phyloP scores from a whole-genome alignment of 1,139 yeast species.

The Yamadazyma spencermartinsiae region DNA sequence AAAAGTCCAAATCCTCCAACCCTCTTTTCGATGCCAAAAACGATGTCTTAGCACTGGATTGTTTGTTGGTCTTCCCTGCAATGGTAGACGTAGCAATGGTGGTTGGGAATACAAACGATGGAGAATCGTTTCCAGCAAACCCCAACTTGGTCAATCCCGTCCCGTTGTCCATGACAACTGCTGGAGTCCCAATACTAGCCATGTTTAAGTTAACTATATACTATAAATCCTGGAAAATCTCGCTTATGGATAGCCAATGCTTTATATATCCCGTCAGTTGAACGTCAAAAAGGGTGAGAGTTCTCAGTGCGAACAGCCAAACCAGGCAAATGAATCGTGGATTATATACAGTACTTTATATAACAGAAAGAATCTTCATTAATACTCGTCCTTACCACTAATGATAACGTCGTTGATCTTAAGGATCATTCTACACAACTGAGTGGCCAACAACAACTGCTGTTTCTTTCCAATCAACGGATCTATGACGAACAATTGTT shows the following conservation, averaged over 20 bases:
- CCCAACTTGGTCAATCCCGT: conserved; percentile 97
- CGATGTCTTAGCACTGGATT: conserved; percentile 42
- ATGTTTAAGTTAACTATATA: too few species aligned
- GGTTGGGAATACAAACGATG: conserved; percentile 96
- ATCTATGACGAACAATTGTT: conserved; percentile 90
- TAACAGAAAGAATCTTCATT: conserved; percentile 7
- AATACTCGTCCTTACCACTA: conserved; percentile 81
- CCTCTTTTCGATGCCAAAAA: conserved; percentile 74
- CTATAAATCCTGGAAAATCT: too few species aligned
- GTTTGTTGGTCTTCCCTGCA: conserved; percentile 32
- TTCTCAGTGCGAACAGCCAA: neutral
- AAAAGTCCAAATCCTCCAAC: conserved; percentile 92
- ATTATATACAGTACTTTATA: conserved; percentile 10
- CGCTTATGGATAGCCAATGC: too few species aligned
- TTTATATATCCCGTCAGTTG: too few species aligned
- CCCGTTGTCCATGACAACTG: conserved; percentile 98
- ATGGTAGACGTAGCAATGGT: conserved; percentile 83
- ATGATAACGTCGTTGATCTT: conserved; percentile 95
- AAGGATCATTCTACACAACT: conserved; percentile 93
- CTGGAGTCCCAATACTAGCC: conserved; percentile 77
- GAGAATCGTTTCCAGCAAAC: conserved; percentile 97
- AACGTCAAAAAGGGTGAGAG: conserved; percentile 9
- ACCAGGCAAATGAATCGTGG: neutral
- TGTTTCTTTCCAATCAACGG: conserved; percentile 97
- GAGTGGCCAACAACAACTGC: conserved; percentile 92